These are phyloP conservation scores for Magnolia changhungtana DNA, from an alignment of 164 flowering plant species.

Conservation along the genomic window DNA sequence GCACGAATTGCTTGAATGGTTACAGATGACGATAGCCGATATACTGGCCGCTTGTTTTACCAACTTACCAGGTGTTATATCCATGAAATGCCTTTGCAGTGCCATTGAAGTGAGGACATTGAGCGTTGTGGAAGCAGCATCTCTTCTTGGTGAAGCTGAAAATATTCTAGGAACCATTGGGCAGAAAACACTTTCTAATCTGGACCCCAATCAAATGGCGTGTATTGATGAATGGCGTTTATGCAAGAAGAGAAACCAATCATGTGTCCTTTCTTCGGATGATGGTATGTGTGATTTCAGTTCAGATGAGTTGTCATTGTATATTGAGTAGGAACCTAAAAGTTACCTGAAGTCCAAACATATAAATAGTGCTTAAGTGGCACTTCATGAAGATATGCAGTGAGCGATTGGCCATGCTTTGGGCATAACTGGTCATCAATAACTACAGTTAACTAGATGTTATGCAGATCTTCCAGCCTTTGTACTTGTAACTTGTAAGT, in stretches of 20 bases:
- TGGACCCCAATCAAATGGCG: constrained; percentile 24
- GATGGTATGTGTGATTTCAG: neutral
- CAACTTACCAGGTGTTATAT: constrained; percentile 23
- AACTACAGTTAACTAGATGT: neutral
- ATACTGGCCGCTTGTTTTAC: constrained; percentile 53
- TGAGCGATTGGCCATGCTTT: neutral
- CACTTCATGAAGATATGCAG: neutral
- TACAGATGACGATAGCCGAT: constrained; percentile 38
- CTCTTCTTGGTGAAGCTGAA: constrained; percentile 43
- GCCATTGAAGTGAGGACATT: constrained; percentile 34
- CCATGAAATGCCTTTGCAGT: constrained; percentile 32
- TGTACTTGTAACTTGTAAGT: neutral
- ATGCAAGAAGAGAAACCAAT: neutral
- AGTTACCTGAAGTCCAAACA: neutral
- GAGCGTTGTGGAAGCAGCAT: constrained; percentile 27
- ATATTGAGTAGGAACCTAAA: neutral
- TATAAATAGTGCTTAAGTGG: neutral
- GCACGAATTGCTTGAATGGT: constrained; percentile 23
- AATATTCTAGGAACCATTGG: constrained; percentile 34
- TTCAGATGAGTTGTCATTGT: neutral
- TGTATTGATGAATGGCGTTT: constrained; percentile 44
- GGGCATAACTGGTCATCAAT: neutral
- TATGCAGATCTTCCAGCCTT: neutral
- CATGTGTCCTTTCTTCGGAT: neutral
- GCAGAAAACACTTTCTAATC: constrained; percentile 12